Conservation (phyloP, 352 stramenopile species). For the Phytophthora sp. region DNA sequence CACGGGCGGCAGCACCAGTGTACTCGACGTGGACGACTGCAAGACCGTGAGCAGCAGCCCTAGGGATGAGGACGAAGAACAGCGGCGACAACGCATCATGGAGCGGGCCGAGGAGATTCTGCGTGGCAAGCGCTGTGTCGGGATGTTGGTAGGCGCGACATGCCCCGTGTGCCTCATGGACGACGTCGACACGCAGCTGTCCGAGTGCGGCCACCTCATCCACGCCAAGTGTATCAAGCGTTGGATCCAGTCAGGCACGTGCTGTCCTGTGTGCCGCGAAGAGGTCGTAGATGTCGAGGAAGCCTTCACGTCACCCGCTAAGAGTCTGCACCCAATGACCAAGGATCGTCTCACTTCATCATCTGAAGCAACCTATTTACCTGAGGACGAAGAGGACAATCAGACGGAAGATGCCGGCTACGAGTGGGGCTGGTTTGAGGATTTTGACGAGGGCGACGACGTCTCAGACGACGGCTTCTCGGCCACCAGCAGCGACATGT, state of each 20-base stretch:
- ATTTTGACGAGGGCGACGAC: slow-evolving; percentile 72
- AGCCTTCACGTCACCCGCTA: slow-evolving; percentile 52
- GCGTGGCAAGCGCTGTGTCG: slow-evolving; percentile 62
- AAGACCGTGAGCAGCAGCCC: slow-evolving; percentile 18
- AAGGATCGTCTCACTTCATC: slow-evolving; percentile 59
- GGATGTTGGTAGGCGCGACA: slow-evolving; percentile 66
- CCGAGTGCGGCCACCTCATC: slow-evolving; percentile 66
- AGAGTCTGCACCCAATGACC: slow-evolving; percentile 40
- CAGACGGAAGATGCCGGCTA: slow-evolving; percentile 40
- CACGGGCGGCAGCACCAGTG: slow-evolving; percentile 38
- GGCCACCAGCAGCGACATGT: slow-evolving; percentile 23
- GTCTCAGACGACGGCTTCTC: slow-evolving; percentile 26
- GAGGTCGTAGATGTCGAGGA: slow-evolving; percentile 62
- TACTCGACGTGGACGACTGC: slow-evolving; percentile 40
- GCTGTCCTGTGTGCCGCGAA: slow-evolving; percentile 72
- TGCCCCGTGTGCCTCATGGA: slow-evolving; percentile 76
- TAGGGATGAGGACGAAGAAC: slow-evolving; percentile 32
- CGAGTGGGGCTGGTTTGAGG: slow-evolving; percentile 86
- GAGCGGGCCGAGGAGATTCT: slow-evolving; percentile 71
- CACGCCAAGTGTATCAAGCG: slow-evolving; percentile 85
- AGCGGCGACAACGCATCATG: slow-evolving; percentile 52
- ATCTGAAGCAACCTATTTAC: slow-evolving; percentile 51
- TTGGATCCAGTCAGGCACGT: slow-evolving; percentile 69
- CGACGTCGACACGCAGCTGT: slow-evolving; percentile 77
- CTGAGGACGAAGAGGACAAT: slow-evolving; percentile 48